Evolutionary conservation across 352 stramenopile species (phyloP), one percentile per base, ranked within the genome.

Genomic region (Phytopythium vexans): DNA sequence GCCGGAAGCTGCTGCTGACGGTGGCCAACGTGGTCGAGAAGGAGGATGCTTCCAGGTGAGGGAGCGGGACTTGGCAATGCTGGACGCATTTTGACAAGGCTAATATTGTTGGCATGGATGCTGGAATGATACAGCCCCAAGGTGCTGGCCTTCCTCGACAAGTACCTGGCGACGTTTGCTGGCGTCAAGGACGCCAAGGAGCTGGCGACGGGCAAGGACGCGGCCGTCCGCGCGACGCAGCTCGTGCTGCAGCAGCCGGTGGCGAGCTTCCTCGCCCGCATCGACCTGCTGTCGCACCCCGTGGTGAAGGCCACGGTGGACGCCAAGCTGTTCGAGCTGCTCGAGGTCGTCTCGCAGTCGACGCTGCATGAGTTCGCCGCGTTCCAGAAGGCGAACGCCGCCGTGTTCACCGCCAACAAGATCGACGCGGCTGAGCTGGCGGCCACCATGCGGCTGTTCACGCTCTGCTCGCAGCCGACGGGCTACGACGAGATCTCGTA

Each of bases 401-500:
- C 82, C 33, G 77, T 93, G 36, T 83, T 95, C 50, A 70, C 67
- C 41, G 56, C 80, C 32, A 71, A 90, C 58, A 74, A 48, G 9
- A 52, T 95, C 15, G 59, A 77, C 37, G 70, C 88, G 40, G 70
- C 67, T 12, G 72, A 87, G 53, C 77, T 89, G 51, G 68, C 69
- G 15, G 73, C 84, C 52, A 87, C 95, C 50, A 97, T 98, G 86
- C 87, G 89, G 8, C 80, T 98, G 35, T 89, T 98, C 47, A 97
- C 90, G 67, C 76, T 98, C 10, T 97, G 92, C 60, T 83, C 87
- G 57, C 65, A 97, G 56, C 89, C 92, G 32, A 85, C 86, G 21
- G 85, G 94, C 52, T 95, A 97, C 58, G 86, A 97, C 60, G 88
- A 96, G 66, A 91, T 98, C 51, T 65, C 89, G 51, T 98, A 97